Conservation (phyloP, 805 yeast genomes). For the Torulaspora indica region DNA sequence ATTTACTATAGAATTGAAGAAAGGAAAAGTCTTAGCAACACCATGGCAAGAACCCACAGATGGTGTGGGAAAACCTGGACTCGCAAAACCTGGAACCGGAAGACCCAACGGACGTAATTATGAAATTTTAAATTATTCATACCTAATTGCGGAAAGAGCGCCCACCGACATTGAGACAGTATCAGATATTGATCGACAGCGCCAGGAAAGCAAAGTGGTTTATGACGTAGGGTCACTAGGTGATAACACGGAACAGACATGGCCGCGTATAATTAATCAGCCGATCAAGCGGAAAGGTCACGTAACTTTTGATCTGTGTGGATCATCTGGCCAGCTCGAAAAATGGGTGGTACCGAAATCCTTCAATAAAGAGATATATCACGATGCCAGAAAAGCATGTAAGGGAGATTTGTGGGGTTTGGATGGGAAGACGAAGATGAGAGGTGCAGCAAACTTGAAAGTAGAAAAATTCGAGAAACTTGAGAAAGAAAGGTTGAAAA, state of each 20-base stretch:
- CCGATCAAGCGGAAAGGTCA: slow-evolving; percentile 81
- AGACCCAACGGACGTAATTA: slow-evolving; percentile 64
- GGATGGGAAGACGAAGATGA: slow-evolving; percentile 51
- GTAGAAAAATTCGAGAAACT: slow-evolving; percentile 26
- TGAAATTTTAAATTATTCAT: slow-evolving; percentile 70
- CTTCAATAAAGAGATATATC: slow-evolving; percentile 65
- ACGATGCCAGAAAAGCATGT: slow-evolving; percentile 83
- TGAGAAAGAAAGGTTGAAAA: slow-evolving; percentile 25
- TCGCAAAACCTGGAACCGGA: slow-evolving; percentile 60
- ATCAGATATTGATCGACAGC: slow-evolving; percentile 39
- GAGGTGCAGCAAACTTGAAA: slow-evolving; percentile 28
- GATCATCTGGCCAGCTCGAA: slow-evolving; percentile 74
- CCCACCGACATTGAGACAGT: slow-evolving; percentile 41
- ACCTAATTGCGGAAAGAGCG: slow-evolving; percentile 65
- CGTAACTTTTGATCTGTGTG: slow-evolving; percentile 73
- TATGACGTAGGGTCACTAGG: slow-evolving; percentile 26
- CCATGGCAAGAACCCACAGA: slow-evolving; percentile 59
- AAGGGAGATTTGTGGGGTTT: slow-evolving; percentile 86
- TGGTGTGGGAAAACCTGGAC: slow-evolving; percentile 46
- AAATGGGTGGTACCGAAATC: slow-evolving; percentile 85
- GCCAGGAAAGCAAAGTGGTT: slow-evolving; percentile 30
- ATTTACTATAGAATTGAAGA: slow-evolving; percentile 75
- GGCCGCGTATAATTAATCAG: slow-evolving; percentile 69
- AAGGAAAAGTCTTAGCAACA: slow-evolving; percentile 69
- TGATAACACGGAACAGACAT: slow-evolving; percentile 35